phyloP scores from a whole-genome alignment of 164 flowering plant species.

The Chimonanthus praecox region DNA sequence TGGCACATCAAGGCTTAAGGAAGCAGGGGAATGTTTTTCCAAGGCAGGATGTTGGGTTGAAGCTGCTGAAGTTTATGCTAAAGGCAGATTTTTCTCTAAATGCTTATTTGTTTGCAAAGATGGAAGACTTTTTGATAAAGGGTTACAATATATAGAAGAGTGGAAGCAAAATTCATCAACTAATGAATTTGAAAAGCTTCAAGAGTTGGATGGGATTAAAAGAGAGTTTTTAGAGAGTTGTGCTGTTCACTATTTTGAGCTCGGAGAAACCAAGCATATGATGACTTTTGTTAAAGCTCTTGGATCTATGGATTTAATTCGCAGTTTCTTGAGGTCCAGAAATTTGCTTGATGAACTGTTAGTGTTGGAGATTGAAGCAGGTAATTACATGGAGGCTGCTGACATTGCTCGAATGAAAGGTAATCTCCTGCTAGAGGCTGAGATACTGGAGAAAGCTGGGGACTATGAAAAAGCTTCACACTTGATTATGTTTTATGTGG shows the following conservation, averaged over 20 bases:
- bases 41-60: constrained; percentile 29
- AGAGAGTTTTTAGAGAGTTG: constrained; percentile 39
- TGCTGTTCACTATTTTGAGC: constrained; percentile 38
- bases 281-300: constrained; percentile 42
- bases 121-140: constrained; percentile 41
- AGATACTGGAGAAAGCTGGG: constrained; percentile 53
- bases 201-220: constrained; percentile 25
- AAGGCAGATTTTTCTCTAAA: constrained; percentile 27
- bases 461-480: constrained; percentile 33
- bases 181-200: constrained; percentile 6
- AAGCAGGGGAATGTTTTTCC: constrained; percentile 51
- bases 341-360: constrained; percentile 48
- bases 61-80: constrained; percentile 53
- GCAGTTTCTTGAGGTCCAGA: constrained; percentile 28
- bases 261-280: constrained; percentile 31
- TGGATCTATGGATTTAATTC: constrained; percentile 25
- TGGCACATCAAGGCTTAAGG: constrained; percentile 34
- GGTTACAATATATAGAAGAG: constrained; percentile 35
- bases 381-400: constrained; percentile 53
- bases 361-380: constrained; percentile 38
- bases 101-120: constrained; percentile 38
- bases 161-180: constrained; percentile 34
- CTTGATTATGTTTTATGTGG: constrained; percentile 34
- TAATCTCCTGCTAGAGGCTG: constrained; percentile 40
- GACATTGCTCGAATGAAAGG: constrained; percentile 41